A percentile compares a stretch with the other conserved stretches of the same genome.
Evolutionary conservation across 192 early-diverging fungal species (phyloP).

Genomic region (Tieghemiomyces parasiticus): DNA sequence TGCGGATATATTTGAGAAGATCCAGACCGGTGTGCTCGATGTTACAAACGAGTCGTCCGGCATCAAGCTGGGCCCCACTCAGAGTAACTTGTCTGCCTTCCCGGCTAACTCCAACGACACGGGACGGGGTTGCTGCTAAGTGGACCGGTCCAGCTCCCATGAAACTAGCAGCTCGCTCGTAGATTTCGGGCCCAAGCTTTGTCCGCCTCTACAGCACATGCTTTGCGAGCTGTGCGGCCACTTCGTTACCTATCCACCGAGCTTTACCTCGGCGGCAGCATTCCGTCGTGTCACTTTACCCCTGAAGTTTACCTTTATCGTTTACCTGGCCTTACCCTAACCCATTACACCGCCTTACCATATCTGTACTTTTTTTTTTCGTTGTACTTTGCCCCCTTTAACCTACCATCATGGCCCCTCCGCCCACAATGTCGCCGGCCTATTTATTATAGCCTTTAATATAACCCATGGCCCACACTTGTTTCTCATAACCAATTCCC

Average conservation of each 20-base stretch:
- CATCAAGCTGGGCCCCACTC: conserved; percentile 46
- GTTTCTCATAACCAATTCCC: too few relatives aligned
- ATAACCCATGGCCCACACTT: too few relatives aligned
- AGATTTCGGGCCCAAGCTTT: too few relatives aligned
- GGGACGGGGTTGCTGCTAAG: conserved; percentile 24
- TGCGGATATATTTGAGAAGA: conserved; percentile 67
- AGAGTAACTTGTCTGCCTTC: conserved; percentile 40
- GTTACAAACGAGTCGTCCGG: conserved; percentile 42
- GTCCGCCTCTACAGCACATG: neutral
- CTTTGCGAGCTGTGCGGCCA: neutral
- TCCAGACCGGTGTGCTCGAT: conserved; percentile 56
- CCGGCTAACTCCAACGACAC: conserved; percentile 21
- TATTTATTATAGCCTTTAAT: too few relatives aligned
- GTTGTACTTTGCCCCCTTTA: neutral
- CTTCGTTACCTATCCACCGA: neutral
- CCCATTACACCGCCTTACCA: neutral
- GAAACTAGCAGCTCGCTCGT: too few relatives aligned
- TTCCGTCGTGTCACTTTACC: neutral
- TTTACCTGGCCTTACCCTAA: neutral
- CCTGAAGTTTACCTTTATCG: neutral
- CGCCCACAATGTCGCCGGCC: too few relatives aligned
- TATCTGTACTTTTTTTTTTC: neutral
- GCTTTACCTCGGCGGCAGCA: neutral
- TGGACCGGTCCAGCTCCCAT: neutral
- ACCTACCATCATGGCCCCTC: neutral